Evolutionary conservation across 352 stramenopile genomes (phyloP), one percentile per base, ranked within the genome.

Genomic region (Phytophthora capsici): DNA sequence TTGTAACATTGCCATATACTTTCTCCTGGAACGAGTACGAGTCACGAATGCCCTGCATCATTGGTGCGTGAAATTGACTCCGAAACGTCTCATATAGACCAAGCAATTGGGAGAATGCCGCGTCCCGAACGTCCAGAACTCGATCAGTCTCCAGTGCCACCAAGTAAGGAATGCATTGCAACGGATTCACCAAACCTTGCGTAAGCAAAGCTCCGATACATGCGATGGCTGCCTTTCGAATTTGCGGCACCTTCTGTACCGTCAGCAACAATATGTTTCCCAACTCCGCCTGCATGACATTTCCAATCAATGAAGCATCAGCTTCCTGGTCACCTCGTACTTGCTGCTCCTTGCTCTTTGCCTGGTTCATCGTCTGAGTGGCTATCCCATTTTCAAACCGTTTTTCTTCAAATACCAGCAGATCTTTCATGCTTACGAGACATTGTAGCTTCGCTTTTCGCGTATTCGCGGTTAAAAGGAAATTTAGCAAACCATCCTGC

Each of bases 321-420:
- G 82, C 85, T 77, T 95, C 86, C 63, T 95, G 88, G 40, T 96
- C 88, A n/a, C 88, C 86, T 66, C 89, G 81, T 20, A 96, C 81
- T 66, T 94, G 85, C 7, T 88, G 66, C 36, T 87, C 75, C 53
- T 89, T 93, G 32, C 71, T 89, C 50, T 84, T 92, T 47, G 76
- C 74, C n/a, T 61, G 64, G 45, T 79, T 69, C 62, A 80, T 80
- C 28, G 66, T 79, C 26, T 71, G 70, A 30, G 69, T 61, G 0
- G 76, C 70, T 4, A 69, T 20, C 3, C 78, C 80, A 19, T 84
- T 82, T 62, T 88, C 84, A 19, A 94, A 58, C 13, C 87, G 88
- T 8, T 79, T 55, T 50, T 95, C 80, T 80, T 96, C 87, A 8
- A 67, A 77, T 44, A 84, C 52, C 14, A 96, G 57, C 14, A 96